Conservation (phyloP, 768 basidiomycete species). For the Mycena indigotica region DNA sequence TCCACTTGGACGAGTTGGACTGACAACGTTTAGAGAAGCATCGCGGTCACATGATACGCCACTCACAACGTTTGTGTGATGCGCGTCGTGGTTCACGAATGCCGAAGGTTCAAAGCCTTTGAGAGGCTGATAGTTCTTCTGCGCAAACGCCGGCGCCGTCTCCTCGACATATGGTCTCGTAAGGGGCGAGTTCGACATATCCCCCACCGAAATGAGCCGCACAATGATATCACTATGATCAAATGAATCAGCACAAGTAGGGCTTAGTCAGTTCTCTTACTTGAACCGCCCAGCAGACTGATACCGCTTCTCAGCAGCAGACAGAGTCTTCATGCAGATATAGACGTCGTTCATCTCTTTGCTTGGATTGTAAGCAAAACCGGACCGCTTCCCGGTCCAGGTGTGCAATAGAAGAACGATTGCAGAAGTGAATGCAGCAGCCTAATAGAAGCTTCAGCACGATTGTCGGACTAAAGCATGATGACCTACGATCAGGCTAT, state of each 20-base stretch:
- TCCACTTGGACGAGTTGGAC: constrained; percentile 10
- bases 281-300: constrained; percentile 24
- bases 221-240: constrained; percentile 16
- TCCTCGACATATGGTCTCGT: background rate
- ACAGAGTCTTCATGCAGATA: constrained; percentile 56
- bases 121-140: background rate
- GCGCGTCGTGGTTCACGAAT: constrained; percentile 2
- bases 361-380: constrained; percentile 47
- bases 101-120: constrained; percentile 17
- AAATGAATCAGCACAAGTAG: background rate
- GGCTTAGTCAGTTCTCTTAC: background rate
- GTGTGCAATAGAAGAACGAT: constrained; percentile 68
- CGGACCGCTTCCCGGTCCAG: constrained; percentile 60
- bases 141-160: constrained; percentile 10
- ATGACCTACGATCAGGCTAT: constrained; percentile 42
- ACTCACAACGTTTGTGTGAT: too few relatives aligned
- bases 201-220: constrained; percentile 21
- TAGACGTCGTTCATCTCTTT: constrained; percentile 63
- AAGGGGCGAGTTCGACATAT: constrained; percentile 8
- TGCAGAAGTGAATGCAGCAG: constrained; percentile 41
- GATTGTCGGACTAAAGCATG: too few relatives aligned
- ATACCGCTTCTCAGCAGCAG: constrained; percentile 37
- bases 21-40: too few relatives aligned
- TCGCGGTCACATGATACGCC: too few relatives aligned
- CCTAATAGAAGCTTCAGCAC: too few relatives aligned